Conservation (phyloP, 306 rosid genomes). For the Cucurbita moschata region DNA sequence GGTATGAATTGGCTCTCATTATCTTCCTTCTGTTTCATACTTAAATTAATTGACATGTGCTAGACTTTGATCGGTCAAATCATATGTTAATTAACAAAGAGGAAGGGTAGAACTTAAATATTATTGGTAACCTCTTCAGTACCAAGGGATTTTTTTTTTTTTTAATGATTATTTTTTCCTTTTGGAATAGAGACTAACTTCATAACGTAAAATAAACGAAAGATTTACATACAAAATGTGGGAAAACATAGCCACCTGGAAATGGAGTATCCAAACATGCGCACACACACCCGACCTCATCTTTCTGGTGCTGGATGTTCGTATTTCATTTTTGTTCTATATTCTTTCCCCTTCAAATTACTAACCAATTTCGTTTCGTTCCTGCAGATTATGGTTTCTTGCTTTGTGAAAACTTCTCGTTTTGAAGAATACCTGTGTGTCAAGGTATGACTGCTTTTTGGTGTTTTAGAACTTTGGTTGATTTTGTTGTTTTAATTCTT, state of each 20-base stretch:
- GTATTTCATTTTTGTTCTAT: neutral
- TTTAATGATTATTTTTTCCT: neutral
- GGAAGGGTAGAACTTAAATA: neutral
- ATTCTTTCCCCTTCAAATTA: neutral
- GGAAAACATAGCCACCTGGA: neutral
- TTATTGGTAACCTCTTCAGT: neutral
- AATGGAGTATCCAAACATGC: neutral
- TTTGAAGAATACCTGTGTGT: conserved; percentile 90
- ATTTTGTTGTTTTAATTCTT: neutral
- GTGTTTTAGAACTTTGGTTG: neutral
- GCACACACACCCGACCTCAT: neutral
- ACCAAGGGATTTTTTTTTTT: neutral
- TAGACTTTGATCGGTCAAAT: neutral
- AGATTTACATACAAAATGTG: neutral
- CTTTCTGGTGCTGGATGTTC: neutral
- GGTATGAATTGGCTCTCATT: conserved; percentile 23
- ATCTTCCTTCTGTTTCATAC: neutral
- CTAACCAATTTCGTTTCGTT: neutral
- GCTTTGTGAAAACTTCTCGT: conserved; percentile 94
- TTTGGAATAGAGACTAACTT: neutral
- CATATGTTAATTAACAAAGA: neutral
- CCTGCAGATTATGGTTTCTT: conserved; percentile 80
- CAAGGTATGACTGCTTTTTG: conserved; percentile 37
- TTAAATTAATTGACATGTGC: neutral
- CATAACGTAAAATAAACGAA: neutral